Conservation (phyloP, 345 rosid genomes). For the Reutealis trisperma region DNA sequence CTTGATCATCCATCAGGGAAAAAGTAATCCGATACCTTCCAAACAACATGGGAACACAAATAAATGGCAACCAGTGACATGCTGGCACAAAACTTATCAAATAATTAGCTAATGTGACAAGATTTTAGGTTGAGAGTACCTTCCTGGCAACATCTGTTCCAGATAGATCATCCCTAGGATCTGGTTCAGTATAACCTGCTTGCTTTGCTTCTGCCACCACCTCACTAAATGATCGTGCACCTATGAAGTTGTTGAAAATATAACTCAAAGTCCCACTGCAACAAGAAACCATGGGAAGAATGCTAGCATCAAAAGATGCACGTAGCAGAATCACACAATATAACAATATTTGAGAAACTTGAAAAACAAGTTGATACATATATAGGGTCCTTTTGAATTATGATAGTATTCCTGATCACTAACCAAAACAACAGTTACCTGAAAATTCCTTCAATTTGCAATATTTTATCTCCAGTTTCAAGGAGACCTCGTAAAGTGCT, state of each 20-base stretch:
- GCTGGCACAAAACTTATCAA: background rate
- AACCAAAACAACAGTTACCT: slow-evolving; percentile 44
- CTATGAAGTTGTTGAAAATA: slow-evolving; percentile 79
- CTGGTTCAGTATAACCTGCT: slow-evolving; percentile 97
- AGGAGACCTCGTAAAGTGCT: slow-evolving; percentile 97
- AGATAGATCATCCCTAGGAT: slow-evolving; percentile 98
- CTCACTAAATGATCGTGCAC: slow-evolving; percentile 65
- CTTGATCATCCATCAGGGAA: background rate
- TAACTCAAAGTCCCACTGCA: slow-evolving; percentile 95
- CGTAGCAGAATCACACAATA: background rate
- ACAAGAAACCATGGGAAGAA: slow-evolving; percentile 15
- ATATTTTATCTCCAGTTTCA: slow-evolving; percentile 91
- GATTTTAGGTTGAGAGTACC: slow-evolving; percentile 36
- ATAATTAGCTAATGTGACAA: background rate
- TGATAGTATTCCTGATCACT: background rate
- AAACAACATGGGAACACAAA: background rate
- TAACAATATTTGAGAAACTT: background rate
- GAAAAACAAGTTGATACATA: background rate
- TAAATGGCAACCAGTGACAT: background rate
- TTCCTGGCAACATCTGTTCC: slow-evolving; percentile 98
- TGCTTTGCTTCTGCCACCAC: slow-evolving; percentile 84
- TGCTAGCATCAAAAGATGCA: slow-evolving; percentile 15
- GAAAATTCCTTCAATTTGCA: slow-evolving; percentile 90
- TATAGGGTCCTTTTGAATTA: background rate
- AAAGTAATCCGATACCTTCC: background rate